A percentile compares a stretch with the other conserved stretches of the same genome.
Conservation (phyloP, 768 basidiomycete genomes). For the Asterophora lycoperdoides region DNA sequence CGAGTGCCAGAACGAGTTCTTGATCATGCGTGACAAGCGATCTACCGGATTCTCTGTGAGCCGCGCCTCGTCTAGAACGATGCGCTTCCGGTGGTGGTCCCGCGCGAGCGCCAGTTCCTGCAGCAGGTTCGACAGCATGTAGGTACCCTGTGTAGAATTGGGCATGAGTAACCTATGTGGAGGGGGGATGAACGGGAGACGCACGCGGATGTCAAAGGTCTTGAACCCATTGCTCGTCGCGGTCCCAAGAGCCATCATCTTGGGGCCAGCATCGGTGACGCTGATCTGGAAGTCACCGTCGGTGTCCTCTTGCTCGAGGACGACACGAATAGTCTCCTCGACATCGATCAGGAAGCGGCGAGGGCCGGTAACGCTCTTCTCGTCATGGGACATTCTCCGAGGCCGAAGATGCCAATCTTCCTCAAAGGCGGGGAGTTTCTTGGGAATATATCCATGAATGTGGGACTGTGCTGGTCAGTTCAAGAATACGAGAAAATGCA, state of each 20-base stretch:
- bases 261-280: slow-evolving; percentile 93
- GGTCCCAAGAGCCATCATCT: slow-evolving; percentile 93
- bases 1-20: slow-evolving; percentile 97
- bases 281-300: slow-evolving; percentile 97
- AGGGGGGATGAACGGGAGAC: slow-evolving; percentile 17
- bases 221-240: slow-evolving; percentile 98
- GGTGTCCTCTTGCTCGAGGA: slow-evolving; percentile 97
- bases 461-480: slow-evolving; percentile 47
- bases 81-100: slow-evolving; percentile 91
- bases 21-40: slow-evolving; percentile 95
- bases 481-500: slow-evolving; percentile 2
- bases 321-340: slow-evolving; percentile 94
- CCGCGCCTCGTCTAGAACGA: slow-evolving; percentile 98
- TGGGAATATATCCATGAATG: slow-evolving; percentile 68
- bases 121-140: slow-evolving; percentile 98
- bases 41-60: slow-evolving; percentile 97
- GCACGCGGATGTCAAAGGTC: slow-evolving; percentile 89
- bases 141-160: slow-evolving; percentile 68
- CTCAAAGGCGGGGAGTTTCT: slow-evolving; percentile 66
- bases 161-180: slow-evolving; percentile 11
- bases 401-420: slow-evolving; percentile 71
- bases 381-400: slow-evolving; percentile 89
- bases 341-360: slow-evolving; percentile 95
- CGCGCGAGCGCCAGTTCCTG: slow-evolving; percentile 97
- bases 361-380: slow-evolving; percentile 74